Evolutionary conservation across 2,329 filamentous ascomycete genomes (phyloP), one percentile per base, ranked within the genome.

Genomic region (Incumbomyces delicatus): DNA sequence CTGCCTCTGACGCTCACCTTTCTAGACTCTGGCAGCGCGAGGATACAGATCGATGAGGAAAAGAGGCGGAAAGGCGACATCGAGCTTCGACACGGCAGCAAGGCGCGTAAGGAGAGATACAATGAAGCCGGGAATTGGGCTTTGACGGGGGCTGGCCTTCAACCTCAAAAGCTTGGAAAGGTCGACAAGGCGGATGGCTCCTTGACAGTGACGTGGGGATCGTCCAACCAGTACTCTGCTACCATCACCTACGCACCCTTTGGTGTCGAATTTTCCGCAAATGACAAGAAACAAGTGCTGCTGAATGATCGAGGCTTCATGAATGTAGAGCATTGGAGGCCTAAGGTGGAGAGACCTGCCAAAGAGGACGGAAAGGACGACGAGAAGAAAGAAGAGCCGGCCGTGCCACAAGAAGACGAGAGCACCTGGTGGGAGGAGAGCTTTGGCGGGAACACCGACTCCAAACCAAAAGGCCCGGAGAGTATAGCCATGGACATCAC

Each of bases 341-440:
- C 83, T 36, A 94, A 95, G 75, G 67, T 87, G 13, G 89, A 95
- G 46, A 56, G 58, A 48, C 63, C 66, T 47, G 64, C 68, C 40
- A 66, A 62, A 3, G 64, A 70, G 48, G 63, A 69, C 39, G 68
- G 72, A 41, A 59, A 57, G 22, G 57, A 59, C 8, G 61, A 70
- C 42, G 63, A 70, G 20, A 63, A 67, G 11, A 63, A 65, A 32
- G 56, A 59, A 31, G 65, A 70, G 41, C 61, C 66, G 36, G 61
- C 64, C 29, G 50, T 66, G 34, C 59, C 68, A 10, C 74, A 72
- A 12, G 78, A 84, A 53, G 85, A 92, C 54, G 85, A 95, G 62
- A 85, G 82, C 66, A 95, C 89, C 2, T 95, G 88, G 87, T 98
- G 92, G 92, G 92, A 98, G 6, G 92, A 98, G 70, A 79, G 77